Base-by-base conservation (phyloP, 2,329 filamentous ascomycete species). In the Domatiomyces globalis region DNA sequence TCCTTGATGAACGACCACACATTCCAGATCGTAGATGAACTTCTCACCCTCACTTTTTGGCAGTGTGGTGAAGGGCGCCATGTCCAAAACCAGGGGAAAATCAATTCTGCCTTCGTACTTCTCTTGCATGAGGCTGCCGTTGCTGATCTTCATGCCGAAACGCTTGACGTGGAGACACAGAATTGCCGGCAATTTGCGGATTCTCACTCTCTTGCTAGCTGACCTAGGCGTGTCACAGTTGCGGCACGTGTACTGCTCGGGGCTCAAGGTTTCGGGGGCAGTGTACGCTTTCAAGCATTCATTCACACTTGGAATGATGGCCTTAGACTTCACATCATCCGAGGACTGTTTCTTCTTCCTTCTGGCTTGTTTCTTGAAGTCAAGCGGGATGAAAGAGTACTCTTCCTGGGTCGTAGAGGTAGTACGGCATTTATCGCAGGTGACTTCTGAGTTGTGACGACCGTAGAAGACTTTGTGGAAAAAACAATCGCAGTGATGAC, bases 381-480 rank as follows among this genome's bases (percentile, higher is more conserved):
- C 88, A 5, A 96, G 73, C 63, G 84, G 92, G 9, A 96, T 78
- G 65, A 95, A 90, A 60, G 95, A 80, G 66, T 95, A 92, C 0
- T 87, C 89, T 63, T 96, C 87, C 43, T 87, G 79, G 0, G 87
- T 83, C 55, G 84, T 83, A 1, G 86, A 94, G 19, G 84, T 79
- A 58, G 88, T 89, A 53, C 81, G 77, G 67, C 90, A 96, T 61
- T 84, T 85, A 63, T 87, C 84, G 67, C 90, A 98, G 17, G 87
- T 95, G 42, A 94, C 90, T 18, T 85, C 90, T 63, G 84, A 92
- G 61, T 87, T 85, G 54, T 94, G 79, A 65, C 94, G 90, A 54
- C 92, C 92, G 65, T 90, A 94, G 63, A 95, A 95, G 0, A 87
- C 89, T 63, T 90, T 85, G 66, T 96, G 92, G 60, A 96, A 84